phyloP scores from a whole-genome alignment of 208 protist genomes.

The Crithidia expoeki region DNA sequence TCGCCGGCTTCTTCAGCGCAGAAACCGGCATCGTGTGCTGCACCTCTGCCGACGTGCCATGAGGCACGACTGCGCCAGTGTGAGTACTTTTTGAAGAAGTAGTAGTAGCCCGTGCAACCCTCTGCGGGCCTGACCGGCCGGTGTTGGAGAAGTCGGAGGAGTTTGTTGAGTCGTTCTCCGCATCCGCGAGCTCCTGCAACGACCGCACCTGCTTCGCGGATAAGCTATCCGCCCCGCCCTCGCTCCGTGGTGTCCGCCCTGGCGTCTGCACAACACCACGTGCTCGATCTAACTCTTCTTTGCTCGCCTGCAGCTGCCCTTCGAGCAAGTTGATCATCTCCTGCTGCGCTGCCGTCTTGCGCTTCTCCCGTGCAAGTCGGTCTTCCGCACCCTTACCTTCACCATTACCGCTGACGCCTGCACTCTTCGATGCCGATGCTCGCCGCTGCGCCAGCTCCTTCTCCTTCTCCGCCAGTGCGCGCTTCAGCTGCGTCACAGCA shows the following conservation, averaged over 20 bases:
- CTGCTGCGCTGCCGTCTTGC: constrained; percentile 26
- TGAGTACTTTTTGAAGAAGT: neutral
- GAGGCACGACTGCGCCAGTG: neutral
- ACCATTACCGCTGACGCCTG: neutral
- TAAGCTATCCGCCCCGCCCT: constrained; percentile 10
- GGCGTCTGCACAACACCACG: constrained; percentile 16
- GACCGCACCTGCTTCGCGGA: constrained; percentile 17
- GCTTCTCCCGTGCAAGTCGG: constrained; percentile 18
- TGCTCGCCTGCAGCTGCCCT: constrained; percentile 46
- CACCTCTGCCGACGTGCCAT: neutral
- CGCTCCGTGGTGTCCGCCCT: constrained; percentile 11
- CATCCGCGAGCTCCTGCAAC: constrained; percentile 30
- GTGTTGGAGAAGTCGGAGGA: constrained; percentile 26
- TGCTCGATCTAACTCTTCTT: constrained; percentile 21
- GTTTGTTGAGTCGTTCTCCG: constrained; percentile 25
- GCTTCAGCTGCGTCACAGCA: constrained; percentile 25
- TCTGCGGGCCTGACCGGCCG: neutral
- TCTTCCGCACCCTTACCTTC: neutral
- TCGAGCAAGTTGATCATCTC: constrained; percentile 51
- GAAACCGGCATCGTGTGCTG: neutral
- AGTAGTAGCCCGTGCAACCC: neutral
- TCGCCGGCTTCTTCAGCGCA: constrained; percentile 13
- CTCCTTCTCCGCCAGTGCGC: constrained; percentile 18
- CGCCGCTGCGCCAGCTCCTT: constrained; percentile 5
- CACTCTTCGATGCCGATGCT: neutral